phyloP scores from a whole-genome alignment of 139 green algal species.

The Yamagishiella unicocca region DNA sequence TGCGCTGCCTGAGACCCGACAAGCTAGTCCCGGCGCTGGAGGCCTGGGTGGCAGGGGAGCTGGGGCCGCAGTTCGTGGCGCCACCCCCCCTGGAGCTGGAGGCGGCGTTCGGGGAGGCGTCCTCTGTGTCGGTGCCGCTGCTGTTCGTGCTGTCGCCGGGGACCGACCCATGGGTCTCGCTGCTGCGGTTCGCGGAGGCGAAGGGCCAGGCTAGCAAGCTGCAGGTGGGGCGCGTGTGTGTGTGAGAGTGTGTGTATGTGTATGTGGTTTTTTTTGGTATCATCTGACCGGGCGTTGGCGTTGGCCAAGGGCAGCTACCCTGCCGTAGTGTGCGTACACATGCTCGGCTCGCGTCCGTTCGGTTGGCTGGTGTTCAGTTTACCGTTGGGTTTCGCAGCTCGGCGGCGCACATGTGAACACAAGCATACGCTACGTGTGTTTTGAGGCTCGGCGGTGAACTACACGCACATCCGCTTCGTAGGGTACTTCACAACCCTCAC shows the following conservation, averaged over 20 bases:
- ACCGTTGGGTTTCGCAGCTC: too few relatives aligned
- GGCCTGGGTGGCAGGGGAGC: slow-evolving; percentile 66
- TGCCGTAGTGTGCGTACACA: too few relatives aligned
- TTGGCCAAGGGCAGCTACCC: too few relatives aligned
- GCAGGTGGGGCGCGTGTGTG: slow-evolving; percentile 23
- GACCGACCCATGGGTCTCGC: slow-evolving; percentile 77
- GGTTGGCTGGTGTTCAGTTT: too few relatives aligned
- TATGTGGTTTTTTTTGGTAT: too few relatives aligned
- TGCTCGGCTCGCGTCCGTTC: too few relatives aligned
- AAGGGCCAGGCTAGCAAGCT: slow-evolving; percentile 16
- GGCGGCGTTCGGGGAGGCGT: slow-evolving; percentile 55
- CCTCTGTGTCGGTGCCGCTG: slow-evolving; percentile 61
- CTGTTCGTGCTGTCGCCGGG: slow-evolving; percentile 85
- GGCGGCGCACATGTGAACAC: too few relatives aligned
- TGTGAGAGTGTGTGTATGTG: not conserved
- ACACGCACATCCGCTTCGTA: too few relatives aligned
- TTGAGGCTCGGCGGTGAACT: too few relatives aligned
- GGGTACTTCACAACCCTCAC: too few relatives aligned
- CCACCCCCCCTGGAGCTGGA: slow-evolving; percentile 78
- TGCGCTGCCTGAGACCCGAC: slow-evolving; percentile 82
- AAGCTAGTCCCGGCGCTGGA: slow-evolving; percentile 74
- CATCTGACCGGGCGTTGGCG: too few relatives aligned
- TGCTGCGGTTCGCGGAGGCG: slow-evolving; percentile 83
- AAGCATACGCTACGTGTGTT: too few relatives aligned
- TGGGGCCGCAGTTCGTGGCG: slow-evolving; percentile 77